Evolutionary conservation across 1,284 basidiomycete genomes (phyloP).

Genomic region (Calocybe gambosa): DNA sequence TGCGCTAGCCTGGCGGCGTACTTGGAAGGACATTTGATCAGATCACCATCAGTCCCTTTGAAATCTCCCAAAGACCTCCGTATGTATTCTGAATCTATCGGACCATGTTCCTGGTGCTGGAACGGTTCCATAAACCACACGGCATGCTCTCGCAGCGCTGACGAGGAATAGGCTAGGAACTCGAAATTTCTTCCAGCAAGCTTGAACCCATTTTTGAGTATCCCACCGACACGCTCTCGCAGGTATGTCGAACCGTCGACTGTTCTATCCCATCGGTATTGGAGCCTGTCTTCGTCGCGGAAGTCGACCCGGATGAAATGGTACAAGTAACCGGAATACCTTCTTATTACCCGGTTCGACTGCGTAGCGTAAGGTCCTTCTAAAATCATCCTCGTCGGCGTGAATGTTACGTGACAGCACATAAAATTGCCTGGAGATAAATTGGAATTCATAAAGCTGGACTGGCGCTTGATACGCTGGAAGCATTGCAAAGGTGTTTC

Average conservation of each 20-base stretch:
- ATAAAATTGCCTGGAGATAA: conserved; percentile 35
- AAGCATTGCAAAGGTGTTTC: conserved; percentile 49
- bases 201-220: conserved; percentile 59
- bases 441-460: conserved; percentile 17
- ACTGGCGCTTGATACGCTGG: conserved; percentile 27
- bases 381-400: conserved; percentile 62
- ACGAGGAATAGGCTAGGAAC: conserved; percentile 71
- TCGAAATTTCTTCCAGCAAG: conserved; percentile 66
- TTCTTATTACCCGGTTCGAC: conserved; percentile 57
- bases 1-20: conserved; percentile 78
- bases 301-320: conserved; percentile 75
- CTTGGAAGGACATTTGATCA: conserved; percentile 62
- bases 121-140: conserved; percentile 76
- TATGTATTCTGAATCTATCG: conserved; percentile 49
- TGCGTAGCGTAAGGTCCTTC: conserved; percentile 69
- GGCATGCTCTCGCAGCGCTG: conserved; percentile 63
- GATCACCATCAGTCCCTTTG: conserved; percentile 30
- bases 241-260: conserved; percentile 57
- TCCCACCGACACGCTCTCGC: conserved; percentile 51
- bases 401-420: conserved; percentile 63
- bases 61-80: conserved; percentile 63
- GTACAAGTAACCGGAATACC: conserved; percentile 49
- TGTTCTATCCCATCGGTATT: conserved; percentile 60
- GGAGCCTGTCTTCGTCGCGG: conserved; percentile 67
- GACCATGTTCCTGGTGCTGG: conserved; percentile 33